Percentiles rank a stretch among this genome's conserved stretches.
phyloP scores from a whole-genome alignment of 345 rosid species.

The Eucalyptus sideroxylon region DNA sequence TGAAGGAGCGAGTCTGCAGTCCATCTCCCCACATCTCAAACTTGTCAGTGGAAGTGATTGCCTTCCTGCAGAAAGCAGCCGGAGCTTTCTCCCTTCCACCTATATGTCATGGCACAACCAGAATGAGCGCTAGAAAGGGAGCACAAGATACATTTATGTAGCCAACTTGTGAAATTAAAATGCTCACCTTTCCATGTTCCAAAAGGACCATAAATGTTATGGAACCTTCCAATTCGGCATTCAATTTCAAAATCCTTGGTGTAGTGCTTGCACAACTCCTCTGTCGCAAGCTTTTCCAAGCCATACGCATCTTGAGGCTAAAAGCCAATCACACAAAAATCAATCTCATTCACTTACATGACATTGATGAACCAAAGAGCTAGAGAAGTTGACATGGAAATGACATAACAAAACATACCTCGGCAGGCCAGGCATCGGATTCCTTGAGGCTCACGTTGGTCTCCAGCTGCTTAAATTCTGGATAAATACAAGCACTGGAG shows the following conservation, averaged over 20 bases:
- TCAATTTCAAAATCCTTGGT: slow-evolving; percentile 91
- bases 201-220: slow-evolving; percentile 97
- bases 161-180: not conserved
- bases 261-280: slow-evolving; percentile 97
- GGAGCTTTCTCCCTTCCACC: slow-evolving; percentile 99
- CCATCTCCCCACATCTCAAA: slow-evolving; percentile 99
- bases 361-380: not conserved
- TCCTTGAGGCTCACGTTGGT: slow-evolving; percentile 98
- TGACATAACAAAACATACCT: slow-evolving; percentile 38
- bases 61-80: slow-evolving; percentile 97
- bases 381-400: not conserved
- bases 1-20: slow-evolving; percentile 90
- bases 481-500: slow-evolving; percentile 98
- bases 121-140: not conserved
- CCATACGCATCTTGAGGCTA: slow-evolving; percentile 99
- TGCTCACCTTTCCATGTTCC: slow-evolving; percentile 92
- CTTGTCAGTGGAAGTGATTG: slow-evolving; percentile 68
- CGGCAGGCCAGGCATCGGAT: slow-evolving; percentile 99
- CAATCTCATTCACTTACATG: not conserved
- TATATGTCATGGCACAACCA: not conserved
- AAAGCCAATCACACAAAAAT: not conserved
- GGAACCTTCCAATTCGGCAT: slow-evolving; percentile 94
- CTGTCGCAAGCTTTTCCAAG: slow-evolving; percentile 96
- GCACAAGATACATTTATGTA: not conserved
- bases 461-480: slow-evolving; percentile 97